These are phyloP conservation scores for Zoysia matrella DNA, from an alignment of 202 grass and related monocot genomes.

Conservation along the genomic window DNA sequence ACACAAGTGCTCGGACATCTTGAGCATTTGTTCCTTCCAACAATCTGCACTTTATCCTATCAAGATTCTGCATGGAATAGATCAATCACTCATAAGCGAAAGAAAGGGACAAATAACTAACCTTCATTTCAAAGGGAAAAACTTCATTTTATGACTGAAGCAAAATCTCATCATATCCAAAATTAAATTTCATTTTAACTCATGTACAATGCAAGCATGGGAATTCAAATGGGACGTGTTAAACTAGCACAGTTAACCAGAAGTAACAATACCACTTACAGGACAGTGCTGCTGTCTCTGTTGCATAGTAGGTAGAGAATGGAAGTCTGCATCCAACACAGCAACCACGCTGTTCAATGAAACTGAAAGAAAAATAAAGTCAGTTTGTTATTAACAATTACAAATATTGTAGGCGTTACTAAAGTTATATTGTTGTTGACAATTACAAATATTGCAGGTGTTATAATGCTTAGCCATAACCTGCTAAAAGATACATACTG, in stretches of 20 bases:
- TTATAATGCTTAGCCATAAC: conserved; percentile 16
- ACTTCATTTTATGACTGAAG: not conserved
- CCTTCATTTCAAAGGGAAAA: no score
- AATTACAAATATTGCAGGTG: conserved; percentile 35
- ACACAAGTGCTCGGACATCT: conserved; percentile 97
- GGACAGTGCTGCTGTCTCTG: conserved; percentile 95
- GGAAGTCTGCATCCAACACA: conserved; percentile 94
- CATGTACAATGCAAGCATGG: not conserved
- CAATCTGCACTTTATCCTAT: conserved; percentile 98
- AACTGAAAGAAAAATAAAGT: conserved; percentile 58
- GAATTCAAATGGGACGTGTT: conserved; percentile 3
- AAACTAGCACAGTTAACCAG: conserved; percentile 22
- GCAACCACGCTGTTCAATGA: conserved; percentile 98
- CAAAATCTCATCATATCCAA: conserved; percentile 12
- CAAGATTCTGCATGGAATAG: conserved; percentile 77
- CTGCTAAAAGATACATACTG: conserved; percentile 3
- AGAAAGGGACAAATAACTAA: conserved; percentile 3
- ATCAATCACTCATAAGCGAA: conserved; percentile 20
- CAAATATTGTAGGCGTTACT: conserved; percentile 32
- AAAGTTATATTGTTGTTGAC: conserved; percentile 23
- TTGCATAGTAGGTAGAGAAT: conserved; percentile 87
- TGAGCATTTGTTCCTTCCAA: conserved; percentile 99
- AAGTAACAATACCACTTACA: conserved; percentile 63
- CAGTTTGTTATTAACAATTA: conserved; percentile 24
- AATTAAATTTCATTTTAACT: not conserved